Conservation (phyloP, 176 grass and related monocot species). For the Aegilops sharonensis region DNA sequence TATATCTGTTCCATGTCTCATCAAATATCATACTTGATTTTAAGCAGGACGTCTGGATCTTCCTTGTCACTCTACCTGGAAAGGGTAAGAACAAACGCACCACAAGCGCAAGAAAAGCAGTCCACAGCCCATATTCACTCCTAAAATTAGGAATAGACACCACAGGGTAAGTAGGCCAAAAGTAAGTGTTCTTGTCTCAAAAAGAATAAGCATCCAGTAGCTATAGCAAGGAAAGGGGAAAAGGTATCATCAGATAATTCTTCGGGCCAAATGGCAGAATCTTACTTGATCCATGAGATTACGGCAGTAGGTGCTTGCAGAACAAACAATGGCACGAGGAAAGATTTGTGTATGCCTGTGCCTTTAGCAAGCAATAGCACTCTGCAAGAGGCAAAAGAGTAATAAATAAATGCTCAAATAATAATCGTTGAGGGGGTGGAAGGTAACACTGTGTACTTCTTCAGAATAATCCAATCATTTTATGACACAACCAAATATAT, state of each 20-base stretch:
- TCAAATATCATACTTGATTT: not conserved
- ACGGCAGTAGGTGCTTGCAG: constrained; percentile 72
- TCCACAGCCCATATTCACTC: constrained; percentile 91
- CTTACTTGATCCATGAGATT: constrained; percentile 98
- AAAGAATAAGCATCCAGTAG: not conserved
- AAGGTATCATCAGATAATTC: constrained; percentile 7
- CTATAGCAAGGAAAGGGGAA: constrained; percentile 21
- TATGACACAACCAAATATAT: too few species aligned
- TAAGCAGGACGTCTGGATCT: not conserved
- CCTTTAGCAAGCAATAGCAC: constrained; percentile 79
- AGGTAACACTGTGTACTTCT: too few species aligned
- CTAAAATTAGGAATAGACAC: constrained; percentile 38
- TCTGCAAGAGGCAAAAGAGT: constrained; percentile 51
- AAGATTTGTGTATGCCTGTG: constrained; percentile 86
- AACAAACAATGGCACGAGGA: constrained; percentile 88
- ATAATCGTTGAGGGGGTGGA: not conserved
- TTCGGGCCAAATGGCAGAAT: constrained; percentile 10
- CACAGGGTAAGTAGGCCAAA: constrained; percentile 4
- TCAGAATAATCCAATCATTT: not conserved
- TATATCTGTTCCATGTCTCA: not conserved
- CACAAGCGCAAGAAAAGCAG: constrained; percentile 83
- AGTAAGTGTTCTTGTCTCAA: not conserved
- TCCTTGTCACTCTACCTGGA: constrained; percentile 60
- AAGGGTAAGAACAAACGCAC: constrained; percentile 79
- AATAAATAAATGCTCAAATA: not conserved